Evolutionary conservation across 192 early-diverging fungal species (phyloP).

Genomic region (Gryganskiella cystojenkinii): DNA sequence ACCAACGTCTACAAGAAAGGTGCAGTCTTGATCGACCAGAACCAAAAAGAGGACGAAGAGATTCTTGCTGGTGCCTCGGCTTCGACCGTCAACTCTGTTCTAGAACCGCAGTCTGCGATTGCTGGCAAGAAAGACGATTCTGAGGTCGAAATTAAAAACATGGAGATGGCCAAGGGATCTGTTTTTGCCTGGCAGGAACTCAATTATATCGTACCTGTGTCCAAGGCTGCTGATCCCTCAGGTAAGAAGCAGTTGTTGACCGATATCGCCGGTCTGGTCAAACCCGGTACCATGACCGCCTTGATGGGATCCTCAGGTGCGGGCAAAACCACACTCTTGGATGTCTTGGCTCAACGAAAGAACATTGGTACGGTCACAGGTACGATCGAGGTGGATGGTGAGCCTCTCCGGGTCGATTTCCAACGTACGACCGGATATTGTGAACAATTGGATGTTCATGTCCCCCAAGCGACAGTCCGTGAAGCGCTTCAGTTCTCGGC

Average conservation of each 20-base stretch:
- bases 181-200: slow-evolving; percentile 75
- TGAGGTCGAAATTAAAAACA: slow-evolving; percentile 31
- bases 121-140: slow-evolving; percentile 30
- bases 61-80: slow-evolving; percentile 49
- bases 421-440: slow-evolving; percentile 81
- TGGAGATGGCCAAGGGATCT: slow-evolving; percentile 54
- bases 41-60: slow-evolving; percentile 46
- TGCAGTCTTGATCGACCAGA: slow-evolving; percentile 31
- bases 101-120: slow-evolving; percentile 2
- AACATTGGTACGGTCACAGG: slow-evolving; percentile 76
- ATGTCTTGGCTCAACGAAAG: slow-evolving; percentile 82
- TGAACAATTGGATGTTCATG: slow-evolving; percentile 88
- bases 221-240: slow-evolving; percentile 59
- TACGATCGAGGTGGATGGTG: slow-evolving; percentile 77
- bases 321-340: slow-evolving; percentile 84
- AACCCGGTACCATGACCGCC: slow-evolving; percentile 83
- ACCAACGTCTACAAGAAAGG: slow-evolving; percentile 63
- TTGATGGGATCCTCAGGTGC: slow-evolving; percentile 83
- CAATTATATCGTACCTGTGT: slow-evolving; percentile 79
- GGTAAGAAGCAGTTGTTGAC: slow-evolving; percentile 74
- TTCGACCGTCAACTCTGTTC: slow-evolving; percentile 40
- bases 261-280: slow-evolving; percentile 72
- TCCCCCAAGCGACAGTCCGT: slow-evolving; percentile 79
- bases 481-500: slow-evolving; percentile 85
- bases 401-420: slow-evolving; percentile 65